Base-by-base conservation (phyloP, 805 yeast genomes). In the Tetrapisispora arboricola region DNA sequence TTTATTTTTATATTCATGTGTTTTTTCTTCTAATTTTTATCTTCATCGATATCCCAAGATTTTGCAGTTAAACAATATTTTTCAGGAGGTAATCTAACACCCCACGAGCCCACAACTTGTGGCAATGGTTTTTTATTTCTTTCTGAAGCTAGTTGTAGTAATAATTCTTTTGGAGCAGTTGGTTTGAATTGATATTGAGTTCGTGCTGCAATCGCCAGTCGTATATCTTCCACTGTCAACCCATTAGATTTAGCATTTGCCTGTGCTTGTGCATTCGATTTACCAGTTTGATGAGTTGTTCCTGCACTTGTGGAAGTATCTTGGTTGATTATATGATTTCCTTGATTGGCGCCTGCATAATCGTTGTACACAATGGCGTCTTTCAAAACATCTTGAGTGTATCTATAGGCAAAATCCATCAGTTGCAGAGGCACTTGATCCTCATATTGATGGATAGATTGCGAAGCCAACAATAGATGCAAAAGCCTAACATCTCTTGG, bases 171-270 rank as follows among this genome's bases (percentile, higher is more conserved):
- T 4, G 97, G 97, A 2, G 84, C 83, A 3, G 76, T 70, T 2
- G 97, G 96, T 60, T 87, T 87, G 71, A 92, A 92, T 60, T 94
- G 97, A 58, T 86, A 86, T 56, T 84, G 87, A n/a, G 95, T 85
- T 44, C 95, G 70, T 0, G 97, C 92, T 0, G 92, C 90, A 24
- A 92, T 87, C 1, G 96, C 96, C 48, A 92, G 70, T 49, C 96
- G 73, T 39, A 92, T 72, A 55, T 94, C 98, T 46, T 92, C 98
- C 4, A 90, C 83, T 12, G 86, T 76, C 12, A 92, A 70, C 21
- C 72, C 76, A n/a, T n/a, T n/a, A n/a, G n/a, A n/a, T n/a, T n/a
- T n/a, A n/a, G n/a, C n/a, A 15, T 20, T 28, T 8, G 33, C 25
- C 27, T 28, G 20, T 9, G 33, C 13, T n/a, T 18, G 16, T 2